These are phyloP conservation scores for Sphaerulina musiva DNA, from an alignment of 2,329 filamentous ascomycete genomes.

Conservation along the genomic window DNA sequence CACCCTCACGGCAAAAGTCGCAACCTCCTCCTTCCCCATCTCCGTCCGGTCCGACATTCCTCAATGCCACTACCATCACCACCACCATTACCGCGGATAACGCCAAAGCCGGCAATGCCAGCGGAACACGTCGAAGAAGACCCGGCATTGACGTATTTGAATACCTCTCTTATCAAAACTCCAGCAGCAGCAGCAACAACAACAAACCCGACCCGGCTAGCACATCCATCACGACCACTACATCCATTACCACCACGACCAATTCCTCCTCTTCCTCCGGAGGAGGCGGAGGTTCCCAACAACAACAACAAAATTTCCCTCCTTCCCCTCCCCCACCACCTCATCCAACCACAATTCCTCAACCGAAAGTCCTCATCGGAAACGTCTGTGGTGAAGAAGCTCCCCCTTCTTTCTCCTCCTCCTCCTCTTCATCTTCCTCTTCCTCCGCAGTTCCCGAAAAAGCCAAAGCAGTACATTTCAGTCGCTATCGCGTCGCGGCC, in stretches of 20 bases:
- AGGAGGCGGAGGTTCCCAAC: background rate
- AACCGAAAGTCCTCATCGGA: no score
- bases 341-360: no score
- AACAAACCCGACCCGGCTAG: background rate
- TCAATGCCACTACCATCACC: background rate
- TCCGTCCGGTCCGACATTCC: background rate
- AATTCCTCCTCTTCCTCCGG: no score
- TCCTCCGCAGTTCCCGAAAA: background rate
- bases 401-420: background rate
- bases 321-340: no score
- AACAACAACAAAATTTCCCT: no score
- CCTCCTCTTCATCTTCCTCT: background rate
- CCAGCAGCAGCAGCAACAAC: background rate
- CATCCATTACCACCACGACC: no score
- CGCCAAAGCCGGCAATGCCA: background rate
- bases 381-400: no score
- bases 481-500: background rate
- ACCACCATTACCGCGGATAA: background rate
- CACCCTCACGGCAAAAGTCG: background rate
- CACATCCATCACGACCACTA: background rate
- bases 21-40: background rate
- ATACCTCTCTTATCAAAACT: background rate
- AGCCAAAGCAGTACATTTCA: constrained; percentile 1
- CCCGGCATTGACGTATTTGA: background rate
- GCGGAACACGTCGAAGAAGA: background rate